Evolutionary conservation across 805 yeast genomes (phyloP).

Genomic region (Candida glaebosa): DNA sequence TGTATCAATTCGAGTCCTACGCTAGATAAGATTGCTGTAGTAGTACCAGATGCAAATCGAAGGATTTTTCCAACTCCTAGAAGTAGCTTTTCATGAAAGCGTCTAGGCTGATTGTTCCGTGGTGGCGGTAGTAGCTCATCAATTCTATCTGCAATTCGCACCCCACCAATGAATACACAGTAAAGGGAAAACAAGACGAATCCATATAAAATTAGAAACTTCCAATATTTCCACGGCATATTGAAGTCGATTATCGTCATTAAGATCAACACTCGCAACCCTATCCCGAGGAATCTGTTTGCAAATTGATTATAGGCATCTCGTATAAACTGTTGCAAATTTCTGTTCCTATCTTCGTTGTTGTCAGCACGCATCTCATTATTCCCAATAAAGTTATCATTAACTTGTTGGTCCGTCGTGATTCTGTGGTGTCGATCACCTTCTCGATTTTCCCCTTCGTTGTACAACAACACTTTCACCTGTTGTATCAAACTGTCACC

Average conservation of each 20-base stretch:
- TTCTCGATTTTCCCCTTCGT: constrained; percentile 3
- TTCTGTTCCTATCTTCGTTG: not conserved
- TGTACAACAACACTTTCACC: constrained; percentile 17
- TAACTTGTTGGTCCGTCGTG: no score
- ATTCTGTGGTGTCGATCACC: no score
- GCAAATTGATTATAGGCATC: constrained; percentile 2
- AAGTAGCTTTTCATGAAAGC: not conserved
- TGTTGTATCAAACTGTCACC: constrained; percentile 22
- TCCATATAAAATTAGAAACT: constrained; percentile 2
- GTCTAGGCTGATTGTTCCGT: constrained; percentile 2
- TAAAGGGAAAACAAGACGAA: not conserved
- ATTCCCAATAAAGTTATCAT: not conserved
- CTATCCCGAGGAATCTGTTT: constrained; percentile 5
- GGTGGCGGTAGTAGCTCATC: constrained; percentile 1
- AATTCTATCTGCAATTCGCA: constrained; percentile 2
- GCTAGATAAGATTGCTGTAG: not conserved
- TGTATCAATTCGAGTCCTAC: constrained; percentile 11
- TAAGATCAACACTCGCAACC: constrained; percentile 6
- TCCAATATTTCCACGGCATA: constrained; percentile 5
- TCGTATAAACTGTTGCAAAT: constrained; percentile 2
- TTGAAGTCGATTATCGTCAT: constrained; percentile 6
- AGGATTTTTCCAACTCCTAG: not conserved
- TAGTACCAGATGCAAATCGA: constrained; percentile 2
- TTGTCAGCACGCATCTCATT: not conserved
- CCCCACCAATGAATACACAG: constrained; percentile 3